phyloP scores from a whole-genome alignment of 2,329 filamentous ascomycete genomes.

The Cylindrodendrum hubeiense region DNA sequence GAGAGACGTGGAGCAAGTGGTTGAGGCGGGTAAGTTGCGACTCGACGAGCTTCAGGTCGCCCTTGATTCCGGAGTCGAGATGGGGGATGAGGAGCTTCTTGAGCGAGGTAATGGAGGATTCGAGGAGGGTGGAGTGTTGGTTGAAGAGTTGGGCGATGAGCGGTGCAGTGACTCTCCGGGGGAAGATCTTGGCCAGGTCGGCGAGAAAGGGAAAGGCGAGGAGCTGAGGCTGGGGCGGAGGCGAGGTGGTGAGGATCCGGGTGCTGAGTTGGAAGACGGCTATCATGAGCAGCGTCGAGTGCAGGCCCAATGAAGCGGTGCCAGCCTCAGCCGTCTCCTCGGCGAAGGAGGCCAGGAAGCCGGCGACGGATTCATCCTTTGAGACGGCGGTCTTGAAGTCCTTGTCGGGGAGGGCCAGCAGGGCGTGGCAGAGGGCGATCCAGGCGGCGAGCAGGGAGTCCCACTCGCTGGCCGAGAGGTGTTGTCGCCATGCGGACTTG shows the following conservation, averaged over 20 bases:
- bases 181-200: conserved; percentile 76
- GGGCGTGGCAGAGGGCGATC: conserved; percentile 74
- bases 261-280: conserved; percentile 74
- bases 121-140: conserved; percentile 61
- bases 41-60: conserved; percentile 68
- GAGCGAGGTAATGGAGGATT: conserved; percentile 67
- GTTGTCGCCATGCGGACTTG: conserved; percentile 72
- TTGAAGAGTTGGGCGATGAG: conserved; percentile 65
- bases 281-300: conserved; percentile 66
- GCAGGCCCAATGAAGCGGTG: conserved; percentile 50
- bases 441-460: conserved; percentile 81
- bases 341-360: conserved; percentile 78
- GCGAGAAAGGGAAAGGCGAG: conserved; percentile 76
- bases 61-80: conserved; percentile 71
- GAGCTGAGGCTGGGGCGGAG: conserved; percentile 60
- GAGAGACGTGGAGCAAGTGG: conserved; percentile 72
- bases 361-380: conserved; percentile 68
- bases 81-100: conserved; percentile 73
- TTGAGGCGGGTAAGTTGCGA: conserved; percentile 69
- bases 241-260: conserved; percentile 60
- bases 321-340: conserved; percentile 61
- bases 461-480: conserved; percentile 80
- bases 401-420: conserved; percentile 69
- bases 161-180: conserved; percentile 69
- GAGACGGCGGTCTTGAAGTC: conserved; percentile 65